Conservation (phyloP, 2,329 filamentous ascomycete genomes). For the Aspergillus cejpii region DNA sequence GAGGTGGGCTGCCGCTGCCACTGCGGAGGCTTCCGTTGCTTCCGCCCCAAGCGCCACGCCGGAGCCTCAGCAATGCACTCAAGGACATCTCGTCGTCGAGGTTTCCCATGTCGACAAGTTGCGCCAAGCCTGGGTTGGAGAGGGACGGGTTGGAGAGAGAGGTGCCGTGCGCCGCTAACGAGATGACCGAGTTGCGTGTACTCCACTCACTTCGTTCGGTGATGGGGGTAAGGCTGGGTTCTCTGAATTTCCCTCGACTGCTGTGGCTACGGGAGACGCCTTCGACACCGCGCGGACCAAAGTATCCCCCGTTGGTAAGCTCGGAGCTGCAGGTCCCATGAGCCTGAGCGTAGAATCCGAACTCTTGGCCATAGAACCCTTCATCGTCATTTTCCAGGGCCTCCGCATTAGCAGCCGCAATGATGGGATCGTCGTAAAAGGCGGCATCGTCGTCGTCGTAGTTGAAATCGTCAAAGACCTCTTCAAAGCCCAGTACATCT, state of each 20-base stretch:
- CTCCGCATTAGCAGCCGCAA: slow-evolving; percentile 90
- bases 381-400: slow-evolving; percentile 87
- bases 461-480: slow-evolving; percentile 44
- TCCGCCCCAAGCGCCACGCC: slow-evolving; percentile 71
- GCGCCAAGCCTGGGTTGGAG: slow-evolving; percentile 66
- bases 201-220: slow-evolving; percentile 95
- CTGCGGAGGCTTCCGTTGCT: slow-evolving; percentile 67
- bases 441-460: slow-evolving; percentile 59
- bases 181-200: slow-evolving; percentile 85
- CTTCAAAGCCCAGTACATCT: slow-evolving; percentile 34
- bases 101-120: slow-evolving; percentile 59
- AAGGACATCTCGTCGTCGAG: slow-evolving; percentile 66
- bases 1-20: slow-evolving; percentile 39
- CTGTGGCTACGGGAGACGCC: slow-evolving; percentile 60
- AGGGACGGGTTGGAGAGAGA: slow-evolving; percentile 47
- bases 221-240: slow-evolving; percentile 91
- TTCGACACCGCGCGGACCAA: slow-evolving; percentile 66
- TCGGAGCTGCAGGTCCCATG: slow-evolving; percentile 47
- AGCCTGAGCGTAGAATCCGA: slow-evolving; percentile 76
- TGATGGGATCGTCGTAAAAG: slow-evolving; percentile 80
- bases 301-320: slow-evolving; percentile 79
- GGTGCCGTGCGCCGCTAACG: slow-evolving; percentile 52
- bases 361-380: slow-evolving; percentile 92
- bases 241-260: slow-evolving; percentile 66
- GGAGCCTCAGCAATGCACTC: slow-evolving; percentile 63